These are phyloP conservation scores for Diaporthe destruens DNA, from an alignment of 2,329 filamentous ascomycete genomes.

Conservation along the genomic window DNA sequence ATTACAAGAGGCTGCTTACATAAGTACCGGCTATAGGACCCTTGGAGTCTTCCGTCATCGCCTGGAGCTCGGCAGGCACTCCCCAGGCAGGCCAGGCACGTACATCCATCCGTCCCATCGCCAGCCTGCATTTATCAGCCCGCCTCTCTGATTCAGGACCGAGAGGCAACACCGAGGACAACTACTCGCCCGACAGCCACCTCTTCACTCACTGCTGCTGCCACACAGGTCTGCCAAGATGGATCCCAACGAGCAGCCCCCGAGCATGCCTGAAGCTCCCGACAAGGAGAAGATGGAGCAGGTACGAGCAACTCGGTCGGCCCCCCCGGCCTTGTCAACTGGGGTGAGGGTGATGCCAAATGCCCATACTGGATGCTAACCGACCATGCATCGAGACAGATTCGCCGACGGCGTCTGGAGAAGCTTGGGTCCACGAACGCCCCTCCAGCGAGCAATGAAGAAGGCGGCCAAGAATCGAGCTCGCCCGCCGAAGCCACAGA, in stretches of 20 bases:
- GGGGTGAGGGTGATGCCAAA: not conserved
- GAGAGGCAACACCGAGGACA: constrained; percentile 25
- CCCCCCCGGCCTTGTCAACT: not conserved
- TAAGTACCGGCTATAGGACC: constrained; percentile 7
- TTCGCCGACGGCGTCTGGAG: constrained; percentile 62
- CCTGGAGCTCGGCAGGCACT: constrained; percentile 22
- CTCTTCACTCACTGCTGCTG: not conserved
- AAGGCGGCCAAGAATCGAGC: constrained; percentile 44
- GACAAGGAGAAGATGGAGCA: constrained; percentile 71
- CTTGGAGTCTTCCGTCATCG: constrained; percentile 36
- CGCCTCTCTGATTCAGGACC: constrained; percentile 18
- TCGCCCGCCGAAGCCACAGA: constrained; percentile 15
- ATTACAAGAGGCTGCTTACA: constrained; percentile 17
- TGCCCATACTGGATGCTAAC: not conserved
- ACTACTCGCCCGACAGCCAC: not conserved
- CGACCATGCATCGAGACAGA: constrained; percentile 49
- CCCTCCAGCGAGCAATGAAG: constrained; percentile 43
- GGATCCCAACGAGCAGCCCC: constrained; percentile 61
- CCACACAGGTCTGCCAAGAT: constrained; percentile 49
- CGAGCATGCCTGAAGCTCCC: constrained; percentile 62
- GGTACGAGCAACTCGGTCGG: constrained; percentile 49
- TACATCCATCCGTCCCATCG: not conserved
- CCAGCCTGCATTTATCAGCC: constrained; percentile 40
- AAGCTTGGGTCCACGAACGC: constrained; percentile 59
- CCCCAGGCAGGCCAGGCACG: constrained; percentile 5